phyloP scores from a whole-genome alignment of 176 grass and related monocot species.

The Zea mays region DNA sequence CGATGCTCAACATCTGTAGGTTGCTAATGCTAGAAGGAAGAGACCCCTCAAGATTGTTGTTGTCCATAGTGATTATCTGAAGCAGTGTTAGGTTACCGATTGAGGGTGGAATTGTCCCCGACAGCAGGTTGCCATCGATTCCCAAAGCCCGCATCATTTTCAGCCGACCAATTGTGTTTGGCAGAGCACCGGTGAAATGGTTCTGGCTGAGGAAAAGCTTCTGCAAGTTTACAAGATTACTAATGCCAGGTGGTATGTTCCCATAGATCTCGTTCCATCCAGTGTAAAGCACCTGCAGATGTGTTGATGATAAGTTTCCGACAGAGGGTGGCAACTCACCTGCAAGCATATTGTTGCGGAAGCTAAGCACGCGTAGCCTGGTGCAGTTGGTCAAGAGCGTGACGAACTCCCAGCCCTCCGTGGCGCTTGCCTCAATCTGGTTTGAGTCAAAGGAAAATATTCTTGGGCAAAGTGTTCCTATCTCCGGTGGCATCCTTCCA shows the following conservation, averaged over 20 bases:
- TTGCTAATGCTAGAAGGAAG: slow-evolving; percentile 23
- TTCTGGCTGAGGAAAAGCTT: slow-evolving; percentile 5
- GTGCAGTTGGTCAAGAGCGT: slow-evolving; percentile 53
- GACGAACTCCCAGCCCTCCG: slow-evolving; percentile 25
- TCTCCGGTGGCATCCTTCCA: slow-evolving; percentile 31
- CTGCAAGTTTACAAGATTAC: slow-evolving; percentile 36
- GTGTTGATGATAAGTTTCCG: slow-evolving; percentile 39
- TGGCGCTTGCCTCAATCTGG: not conserved
- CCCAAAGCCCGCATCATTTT: slow-evolving; percentile 19
- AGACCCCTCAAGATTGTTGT: slow-evolving; percentile 22
- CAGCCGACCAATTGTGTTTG: slow-evolving; percentile 38
- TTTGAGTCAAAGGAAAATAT: not conserved
- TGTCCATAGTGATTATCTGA: not conserved
- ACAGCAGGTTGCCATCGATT: slow-evolving; percentile 22
- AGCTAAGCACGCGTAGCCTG: slow-evolving; percentile 8
- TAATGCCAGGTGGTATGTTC: slow-evolving; percentile 28
- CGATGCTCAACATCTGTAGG: not conserved
- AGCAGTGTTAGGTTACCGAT: slow-evolving; percentile 41
- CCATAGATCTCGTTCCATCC: slow-evolving; percentile 43
- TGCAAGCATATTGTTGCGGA: slow-evolving; percentile 31
- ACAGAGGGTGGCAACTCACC: slow-evolving; percentile 39
- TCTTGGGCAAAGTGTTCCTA: slow-evolving; percentile 45
- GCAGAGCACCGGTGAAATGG: slow-evolving; percentile 34
- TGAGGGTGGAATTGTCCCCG: slow-evolving; percentile 32
- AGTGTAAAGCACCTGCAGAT: slow-evolving; percentile 21